A percentile compares a stretch with the other conserved stretches of the same genome.
phyloP scores from a whole-genome alignment of 805 yeast genomes.

The Clavispora asparagi region DNA sequence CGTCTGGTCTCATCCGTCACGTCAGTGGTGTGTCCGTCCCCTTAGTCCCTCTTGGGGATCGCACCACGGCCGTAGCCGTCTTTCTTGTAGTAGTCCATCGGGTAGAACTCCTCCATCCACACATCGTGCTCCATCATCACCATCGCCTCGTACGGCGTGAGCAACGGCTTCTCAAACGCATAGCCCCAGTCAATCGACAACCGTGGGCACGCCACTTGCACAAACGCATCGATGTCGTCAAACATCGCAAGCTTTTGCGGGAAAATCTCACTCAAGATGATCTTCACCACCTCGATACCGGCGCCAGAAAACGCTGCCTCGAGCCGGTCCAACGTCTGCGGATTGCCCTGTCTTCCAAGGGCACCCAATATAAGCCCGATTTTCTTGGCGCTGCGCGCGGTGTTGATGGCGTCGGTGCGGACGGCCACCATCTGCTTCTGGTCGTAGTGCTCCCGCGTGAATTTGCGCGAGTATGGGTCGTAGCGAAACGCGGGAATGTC shows the following conservation, averaged over 20 bases:
- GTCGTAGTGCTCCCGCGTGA: slow-evolving; percentile 84
- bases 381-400: slow-evolving; percentile 55
- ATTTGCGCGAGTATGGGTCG: slow-evolving; percentile 90
- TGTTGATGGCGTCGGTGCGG: slow-evolving; percentile 65
- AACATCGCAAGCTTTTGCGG: slow-evolving; percentile 90
- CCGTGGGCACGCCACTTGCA: slow-evolving; percentile 97
- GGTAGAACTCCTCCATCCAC: slow-evolving; percentile 66
- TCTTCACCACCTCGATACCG: slow-evolving; percentile 71
- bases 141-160: slow-evolving; percentile 96
- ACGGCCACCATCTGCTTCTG: slow-evolving; percentile 76
- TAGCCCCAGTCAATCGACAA: slow-evolving; percentile 98
- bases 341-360: slow-evolving; percentile 90
- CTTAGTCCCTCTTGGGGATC: slow-evolving; percentile 41
- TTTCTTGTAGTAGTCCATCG: slow-evolving; percentile 91
- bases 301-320: slow-evolving; percentile 47
- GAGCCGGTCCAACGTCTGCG: slow-evolving; percentile 64
- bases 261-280: slow-evolving; percentile 86
- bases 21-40: no score
- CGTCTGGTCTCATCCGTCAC: no score
- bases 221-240: slow-evolving; percentile 89
- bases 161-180: slow-evolving; percentile 84
- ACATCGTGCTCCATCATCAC: slow-evolving; percentile 73
- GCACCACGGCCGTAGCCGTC: slow-evolving; percentile 92
- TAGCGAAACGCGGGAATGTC: slow-evolving; percentile 86
- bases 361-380: slow-evolving; percentile 90